Conservation (phyloP, 305 asterid genomes). For the Fraxinus albicans region DNA sequence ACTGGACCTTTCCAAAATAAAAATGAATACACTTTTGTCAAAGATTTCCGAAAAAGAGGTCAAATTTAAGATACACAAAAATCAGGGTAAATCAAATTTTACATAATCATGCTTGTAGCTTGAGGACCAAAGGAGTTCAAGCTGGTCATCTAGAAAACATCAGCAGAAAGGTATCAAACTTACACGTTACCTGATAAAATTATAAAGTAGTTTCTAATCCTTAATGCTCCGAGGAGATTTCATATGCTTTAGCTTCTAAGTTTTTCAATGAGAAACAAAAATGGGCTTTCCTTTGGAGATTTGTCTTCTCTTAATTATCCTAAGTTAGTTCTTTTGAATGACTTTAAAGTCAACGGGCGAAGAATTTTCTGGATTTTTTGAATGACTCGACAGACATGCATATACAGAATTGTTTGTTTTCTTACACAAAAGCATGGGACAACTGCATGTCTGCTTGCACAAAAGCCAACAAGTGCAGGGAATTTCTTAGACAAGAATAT, state of each 20-base stretch:
- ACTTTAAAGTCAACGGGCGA: not conserved
- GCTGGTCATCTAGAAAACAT: conserved; percentile 6
- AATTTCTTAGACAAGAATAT: too few relatives aligned
- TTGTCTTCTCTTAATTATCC: too few relatives aligned
- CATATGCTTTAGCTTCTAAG: too few relatives aligned
- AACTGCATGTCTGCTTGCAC: not conserved
- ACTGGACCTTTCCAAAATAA: too few relatives aligned
- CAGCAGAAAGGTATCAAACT: not conserved
- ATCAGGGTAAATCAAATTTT: conserved; percentile 7
- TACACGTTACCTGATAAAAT: not conserved
- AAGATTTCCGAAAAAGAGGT: not conserved
- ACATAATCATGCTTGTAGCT: not conserved
- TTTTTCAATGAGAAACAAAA: too few relatives aligned
- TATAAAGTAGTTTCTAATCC: conserved; percentile 1
- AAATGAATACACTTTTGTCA: too few relatives aligned
- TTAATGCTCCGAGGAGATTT: conserved; percentile 6
- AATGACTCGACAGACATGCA: not conserved
- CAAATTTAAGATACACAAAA: not conserved
- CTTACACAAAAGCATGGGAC: not conserved
- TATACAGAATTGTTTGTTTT: not conserved
- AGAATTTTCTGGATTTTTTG: not conserved
- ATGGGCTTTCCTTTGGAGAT: too few relatives aligned
- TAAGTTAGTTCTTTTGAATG: too few relatives aligned
- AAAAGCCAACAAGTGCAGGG: not conserved
- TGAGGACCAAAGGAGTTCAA: conserved; percentile 10